Evolutionary conservation across 148 eudicot species (phyloP).

Genomic region (Diospyros lotus): DNA sequence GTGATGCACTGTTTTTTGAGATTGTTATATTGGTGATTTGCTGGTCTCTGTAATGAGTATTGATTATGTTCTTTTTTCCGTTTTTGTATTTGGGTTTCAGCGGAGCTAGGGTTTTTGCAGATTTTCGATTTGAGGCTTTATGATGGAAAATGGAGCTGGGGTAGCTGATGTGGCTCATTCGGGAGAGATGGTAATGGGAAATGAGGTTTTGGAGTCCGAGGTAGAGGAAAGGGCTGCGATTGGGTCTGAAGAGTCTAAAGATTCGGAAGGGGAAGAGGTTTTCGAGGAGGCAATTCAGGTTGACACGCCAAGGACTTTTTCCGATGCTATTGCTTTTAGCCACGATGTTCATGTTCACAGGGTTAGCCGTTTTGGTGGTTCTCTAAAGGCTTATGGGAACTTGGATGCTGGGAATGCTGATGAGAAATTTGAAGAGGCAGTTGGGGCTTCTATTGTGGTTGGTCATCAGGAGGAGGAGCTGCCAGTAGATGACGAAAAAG

Average conservation of each 20-base stretch:
- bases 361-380: constrained; percentile 7
- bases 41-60: not conserved
- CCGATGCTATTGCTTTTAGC: constrained; percentile 23
- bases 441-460: constrained; percentile 20
- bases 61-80: not conserved
- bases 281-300: constrained; percentile 57
- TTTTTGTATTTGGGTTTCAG: constrained; percentile 12
- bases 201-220: constrained; percentile 26
- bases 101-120: constrained; percentile 26
- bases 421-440: constrained; percentile 32
- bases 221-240: constrained; percentile 23
- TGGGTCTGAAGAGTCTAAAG: constrained; percentile 33
- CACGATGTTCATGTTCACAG: constrained; percentile 17
- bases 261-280: constrained; percentile 50
- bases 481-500: constrained; percentile 18
- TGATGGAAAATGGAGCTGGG: constrained; percentile 69
- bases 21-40: not conserved
- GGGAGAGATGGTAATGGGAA: constrained; percentile 28
- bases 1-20: not conserved
- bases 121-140: constrained; percentile 11
- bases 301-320: constrained; percentile 20
- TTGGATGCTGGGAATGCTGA: constrained; percentile 17
- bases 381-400: constrained; percentile 22
- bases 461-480: constrained; percentile 18
- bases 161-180: constrained; percentile 29